Base-by-base conservation (phyloP, 2,329 filamentous ascomycete species). In the Fusarium scirpi region DNA sequence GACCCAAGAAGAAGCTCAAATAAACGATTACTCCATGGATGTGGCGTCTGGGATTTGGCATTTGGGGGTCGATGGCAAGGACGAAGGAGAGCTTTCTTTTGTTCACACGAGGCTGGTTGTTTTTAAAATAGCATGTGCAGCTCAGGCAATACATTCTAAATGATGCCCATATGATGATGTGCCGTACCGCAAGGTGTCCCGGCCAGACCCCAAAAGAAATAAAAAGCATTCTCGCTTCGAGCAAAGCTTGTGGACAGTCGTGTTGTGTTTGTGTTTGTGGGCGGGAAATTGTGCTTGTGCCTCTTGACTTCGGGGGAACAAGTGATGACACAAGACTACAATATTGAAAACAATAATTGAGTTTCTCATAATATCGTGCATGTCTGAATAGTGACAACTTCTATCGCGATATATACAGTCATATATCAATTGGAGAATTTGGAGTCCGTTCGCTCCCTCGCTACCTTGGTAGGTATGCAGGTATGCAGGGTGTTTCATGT, bases 1-100 rank as follows among this genome's bases (percentile, higher is more conserved):
- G 96, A 87, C 96, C 96, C 85, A 99, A 99, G 95, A 99, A 99
- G 94, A 99, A 99, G 95, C 91, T 97, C 84, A 97, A 98, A 88
- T 85, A 85, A 79, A 82, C 79, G 78, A 81, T 80, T 78, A 69
- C 67, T 75, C 72, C 75, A 79, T 79, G 80, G 76, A 80, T 80
- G 79, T 78, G 82, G 82, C 83, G 82, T 84, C 80, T 80, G 80
- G 81, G 81, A 79, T 81, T 76, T 78, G 80, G 79, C 78, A 81
- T 80, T 80, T 76, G 77, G 79, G 63, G 74, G 76, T 76, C 69
- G 71, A 72, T 77, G 78, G 79, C 76, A 77, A 76, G 75, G 76
- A 76, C 73, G 78, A 74, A 77, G 75, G 74, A 76, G 75, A 76
- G 62, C 58, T 76, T 71, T 75, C 75, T 76, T 70, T 77, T 78